Conservation (phyloP, 176 grass and related monocot species). For the Lolium multiflorum region DNA sequence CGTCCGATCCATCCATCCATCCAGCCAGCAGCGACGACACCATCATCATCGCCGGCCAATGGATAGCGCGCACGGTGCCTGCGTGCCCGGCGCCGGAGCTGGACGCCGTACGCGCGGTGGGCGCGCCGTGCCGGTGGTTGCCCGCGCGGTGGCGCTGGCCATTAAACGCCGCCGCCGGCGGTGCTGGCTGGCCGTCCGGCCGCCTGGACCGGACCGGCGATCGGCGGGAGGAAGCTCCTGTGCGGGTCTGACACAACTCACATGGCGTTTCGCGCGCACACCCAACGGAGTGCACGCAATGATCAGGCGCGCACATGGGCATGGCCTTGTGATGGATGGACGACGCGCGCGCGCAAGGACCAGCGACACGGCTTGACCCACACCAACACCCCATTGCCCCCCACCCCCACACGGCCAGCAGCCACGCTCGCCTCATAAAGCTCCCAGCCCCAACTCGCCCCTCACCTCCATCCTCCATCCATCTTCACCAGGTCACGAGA, state of each 20-base stretch:
- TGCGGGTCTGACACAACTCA: conserved; percentile 54
- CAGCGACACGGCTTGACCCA: conserved; percentile 69
- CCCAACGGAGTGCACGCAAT: conserved; percentile 32
- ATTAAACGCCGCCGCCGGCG: background rate
- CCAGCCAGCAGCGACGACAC: background rate
- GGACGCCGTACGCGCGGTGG: background rate
- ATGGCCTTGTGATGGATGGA: conserved; percentile 40
- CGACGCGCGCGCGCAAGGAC: conserved; percentile 35
- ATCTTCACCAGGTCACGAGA: conserved; percentile 4
- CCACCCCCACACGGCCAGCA: background rate
- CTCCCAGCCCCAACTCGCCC: background rate
- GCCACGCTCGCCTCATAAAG: conserved; percentile 24
- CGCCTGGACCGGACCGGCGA: no score
- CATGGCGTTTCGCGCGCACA: conserved; percentile 50
- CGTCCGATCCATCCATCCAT: background rate
- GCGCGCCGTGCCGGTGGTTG: conserved; percentile 15
- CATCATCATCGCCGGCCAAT: background rate
- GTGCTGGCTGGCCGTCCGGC: background rate
- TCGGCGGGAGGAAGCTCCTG: background rate
- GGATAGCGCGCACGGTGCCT: background rate
- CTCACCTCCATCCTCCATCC: background rate
- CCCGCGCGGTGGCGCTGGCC: background rate
- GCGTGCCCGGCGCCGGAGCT: background rate
- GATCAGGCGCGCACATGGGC: conserved; percentile 65
- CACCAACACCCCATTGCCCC: conserved; percentile 41